A percentile compares a stretch with the other conserved stretches of the same genome.
Conservation (phyloP, 2,329 filamentous ascomycete genomes). For the Cladosporium sp. region DNA sequence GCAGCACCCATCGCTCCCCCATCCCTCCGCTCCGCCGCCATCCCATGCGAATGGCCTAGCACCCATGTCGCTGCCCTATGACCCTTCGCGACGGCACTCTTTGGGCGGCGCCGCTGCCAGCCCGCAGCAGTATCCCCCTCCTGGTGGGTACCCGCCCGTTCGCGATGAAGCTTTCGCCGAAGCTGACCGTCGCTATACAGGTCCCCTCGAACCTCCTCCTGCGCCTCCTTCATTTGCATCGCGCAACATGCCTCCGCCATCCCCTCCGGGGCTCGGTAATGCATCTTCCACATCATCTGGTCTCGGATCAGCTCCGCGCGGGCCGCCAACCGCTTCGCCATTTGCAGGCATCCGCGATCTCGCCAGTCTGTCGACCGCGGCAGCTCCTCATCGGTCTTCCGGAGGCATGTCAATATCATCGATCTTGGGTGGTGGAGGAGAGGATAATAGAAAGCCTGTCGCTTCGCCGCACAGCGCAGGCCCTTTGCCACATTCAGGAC, state of each 20-base stretch:
- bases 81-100: conserved; percentile 40
- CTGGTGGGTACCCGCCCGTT: not conserved
- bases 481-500: conserved; percentile 25
- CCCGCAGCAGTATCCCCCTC: conserved; percentile 28
- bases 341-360: conserved; percentile 54
- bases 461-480: conserved; percentile 31
- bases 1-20: conserved; percentile 22
- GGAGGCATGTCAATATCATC: conserved; percentile 72
- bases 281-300: conserved; percentile 35
- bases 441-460: conserved; percentile 23
- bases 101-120: conserved; percentile 36
- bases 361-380: conserved; percentile 43
- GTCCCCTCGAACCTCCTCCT: conserved; percentile 31
- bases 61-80: conserved; percentile 38
- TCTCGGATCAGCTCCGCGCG: conserved; percentile 34
- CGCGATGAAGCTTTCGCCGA: not conserved
- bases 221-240: conserved; percentile 39
- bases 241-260: conserved; percentile 48
- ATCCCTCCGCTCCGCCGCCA: conserved; percentile 20
- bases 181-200: conserved; percentile 19
- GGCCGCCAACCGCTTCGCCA: conserved; percentile 41
- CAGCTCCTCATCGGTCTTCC: conserved; percentile 44
- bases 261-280: conserved; percentile 38
- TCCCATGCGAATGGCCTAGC: conserved; percentile 21
- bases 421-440: conserved; percentile 57